Conservation (phyloP, 2,329 filamentous ascomycete species). For the Juglanconis oblonga region DNA sequence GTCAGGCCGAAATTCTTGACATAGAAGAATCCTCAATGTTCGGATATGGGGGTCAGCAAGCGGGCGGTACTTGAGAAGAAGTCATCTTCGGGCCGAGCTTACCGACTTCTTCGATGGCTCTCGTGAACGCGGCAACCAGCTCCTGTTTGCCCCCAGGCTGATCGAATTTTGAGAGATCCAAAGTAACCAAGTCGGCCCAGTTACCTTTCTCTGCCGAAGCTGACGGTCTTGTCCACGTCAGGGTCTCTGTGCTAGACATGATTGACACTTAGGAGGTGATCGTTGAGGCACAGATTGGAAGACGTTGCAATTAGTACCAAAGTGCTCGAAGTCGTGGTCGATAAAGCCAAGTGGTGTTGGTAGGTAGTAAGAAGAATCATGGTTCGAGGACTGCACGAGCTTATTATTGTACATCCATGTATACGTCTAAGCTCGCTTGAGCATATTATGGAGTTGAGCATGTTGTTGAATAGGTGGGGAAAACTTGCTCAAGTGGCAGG, state of each 20-base stretch:
- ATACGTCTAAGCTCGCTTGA: not conserved
- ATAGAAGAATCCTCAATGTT: constrained; percentile 45
- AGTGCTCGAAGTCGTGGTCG: not conserved
- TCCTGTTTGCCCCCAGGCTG: constrained; percentile 14
- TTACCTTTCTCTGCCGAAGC: not conserved
- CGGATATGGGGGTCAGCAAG: not conserved
- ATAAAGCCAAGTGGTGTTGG: not conserved
- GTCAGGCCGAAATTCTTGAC: constrained; percentile 55
- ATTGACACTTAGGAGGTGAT: not conserved
- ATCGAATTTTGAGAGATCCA: constrained; percentile 15
- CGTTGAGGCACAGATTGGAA: not conserved
- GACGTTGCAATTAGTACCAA: not conserved
- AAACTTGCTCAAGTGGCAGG: constrained; percentile 2
- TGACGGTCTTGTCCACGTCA: constrained; percentile 3
- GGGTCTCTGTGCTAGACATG: constrained; percentile 4
- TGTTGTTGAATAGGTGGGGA: constrained; percentile 1
- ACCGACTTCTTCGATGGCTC: constrained; percentile 9
- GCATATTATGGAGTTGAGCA: constrained; percentile 6
- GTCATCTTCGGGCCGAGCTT: not conserved
- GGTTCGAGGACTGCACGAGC: too few species aligned
- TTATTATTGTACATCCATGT: not conserved
- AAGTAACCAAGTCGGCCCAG: constrained; percentile 10
- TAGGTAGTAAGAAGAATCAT: not conserved
- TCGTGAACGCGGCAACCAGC: constrained; percentile 23
- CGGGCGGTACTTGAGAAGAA: too few species aligned